Evolutionary conservation across 495 filamentous ascomycete species (phyloP), one percentile per base, ranked within the genome.

Genomic region (Chaetomium cochliodes): DNA sequence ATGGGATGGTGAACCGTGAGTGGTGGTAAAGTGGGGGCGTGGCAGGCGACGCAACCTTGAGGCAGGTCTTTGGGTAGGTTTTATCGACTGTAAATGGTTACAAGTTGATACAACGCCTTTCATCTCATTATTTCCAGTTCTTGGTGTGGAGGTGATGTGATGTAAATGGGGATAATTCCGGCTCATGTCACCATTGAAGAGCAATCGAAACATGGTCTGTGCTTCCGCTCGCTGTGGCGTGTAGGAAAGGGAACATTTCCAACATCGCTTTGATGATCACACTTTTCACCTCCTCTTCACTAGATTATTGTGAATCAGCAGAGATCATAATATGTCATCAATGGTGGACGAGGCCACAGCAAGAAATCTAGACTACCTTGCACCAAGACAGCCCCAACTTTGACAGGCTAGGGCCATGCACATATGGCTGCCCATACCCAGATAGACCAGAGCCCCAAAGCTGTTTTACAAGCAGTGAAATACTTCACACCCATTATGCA

Each of bases 271-370:
- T n/a, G n/a, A n/a, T n/a, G n/a, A n/a, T n/a, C n/a, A n/a, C n/a
- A n/a, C n/a, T n/a, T n/a, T n/a, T n/a, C n/a, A n/a, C n/a, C n/a
- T n/a, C n/a, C n/a, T n/a, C n/a, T n/a, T n/a, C n/a, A 39, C 18
- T 33, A 13, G 2, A 2, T n/a, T n/a, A 59, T 6, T 54, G 22
- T 33, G 15, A 33, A 33, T 33, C 11, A n/a, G 18, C 16, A 22
- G 18, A 22, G 22, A 39, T n/a, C 30, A 20, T 56, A 22, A 16
- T 13, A 39, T 26, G 7, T 56, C 30, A 22, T 22, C 30, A 56
- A 22, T 54, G 51, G 18, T 56, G 33, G 33, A 33, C 18, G n/a
- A 23, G 53, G 53, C 53, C 53, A 56, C 54, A 57, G 33, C 33
- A 8, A 57, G 33, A 56, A 41, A 11, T 41, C 33, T 16, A 18